These are phyloP conservation scores for Termitomyces heimii DNA, from an alignment of 768 basidiomycete genomes.

Conservation along the genomic window DNA sequence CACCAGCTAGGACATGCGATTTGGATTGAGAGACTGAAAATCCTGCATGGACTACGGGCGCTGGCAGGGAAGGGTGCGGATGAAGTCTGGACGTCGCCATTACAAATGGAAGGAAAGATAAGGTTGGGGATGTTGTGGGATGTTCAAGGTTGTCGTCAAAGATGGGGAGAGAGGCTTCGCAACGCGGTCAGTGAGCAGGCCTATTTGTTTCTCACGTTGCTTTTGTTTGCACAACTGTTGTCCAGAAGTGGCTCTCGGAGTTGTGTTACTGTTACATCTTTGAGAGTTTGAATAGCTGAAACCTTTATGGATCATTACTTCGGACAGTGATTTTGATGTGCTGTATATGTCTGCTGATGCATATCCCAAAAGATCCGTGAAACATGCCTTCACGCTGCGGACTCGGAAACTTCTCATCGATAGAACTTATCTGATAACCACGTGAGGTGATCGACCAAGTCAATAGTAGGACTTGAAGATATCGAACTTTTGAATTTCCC, in stretches of 20 bases:
- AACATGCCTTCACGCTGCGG: neutral
- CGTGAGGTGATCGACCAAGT: conserved; percentile 7
- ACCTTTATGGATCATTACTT: neutral
- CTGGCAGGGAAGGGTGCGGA: conserved; percentile 59
- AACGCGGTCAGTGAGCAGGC: conserved; percentile 17
- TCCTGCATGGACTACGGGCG: conserved; percentile 67
- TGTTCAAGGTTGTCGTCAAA: conserved; percentile 5
- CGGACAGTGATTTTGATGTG: neutral
- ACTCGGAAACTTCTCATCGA: neutral
- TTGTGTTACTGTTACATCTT: no score
- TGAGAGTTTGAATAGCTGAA: neutral
- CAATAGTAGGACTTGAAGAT: neutral
- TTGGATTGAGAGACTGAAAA: conserved; percentile 74
- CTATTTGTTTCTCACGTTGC: conserved; percentile 21
- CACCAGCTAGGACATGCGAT: conserved; percentile 81
- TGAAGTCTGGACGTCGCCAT: conserved; percentile 56
- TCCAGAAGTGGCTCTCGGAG: neutral
- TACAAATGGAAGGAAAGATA: neutral
- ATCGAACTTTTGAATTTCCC: neutral
- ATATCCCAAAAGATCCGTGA: neutral
- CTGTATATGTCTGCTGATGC: neutral
- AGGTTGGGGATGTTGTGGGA: neutral
- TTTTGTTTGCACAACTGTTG: conserved; percentile 14
- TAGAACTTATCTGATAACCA: conserved; percentile 12
- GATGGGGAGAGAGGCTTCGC: conserved; percentile 2